These are phyloP conservation scores for Ophiostoma quercus DNA, from an alignment of 2,329 filamentous ascomycete genomes.

Conservation along the genomic window DNA sequence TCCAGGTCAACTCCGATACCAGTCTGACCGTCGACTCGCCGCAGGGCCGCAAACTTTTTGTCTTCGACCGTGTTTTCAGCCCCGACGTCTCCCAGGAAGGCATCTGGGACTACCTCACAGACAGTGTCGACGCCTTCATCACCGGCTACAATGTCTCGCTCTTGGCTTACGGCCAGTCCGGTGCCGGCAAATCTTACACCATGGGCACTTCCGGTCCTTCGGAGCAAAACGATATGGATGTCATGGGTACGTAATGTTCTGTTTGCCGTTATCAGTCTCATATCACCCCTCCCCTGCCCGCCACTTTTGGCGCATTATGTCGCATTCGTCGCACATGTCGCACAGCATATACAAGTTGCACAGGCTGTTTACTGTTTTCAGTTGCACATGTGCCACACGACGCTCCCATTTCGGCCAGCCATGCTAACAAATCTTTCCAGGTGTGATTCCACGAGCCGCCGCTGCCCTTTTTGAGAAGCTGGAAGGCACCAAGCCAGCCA, in stretches of 20 bases:
- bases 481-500: constrained; percentile 48
- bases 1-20: constrained; percentile 80
- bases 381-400: constrained; percentile 9
- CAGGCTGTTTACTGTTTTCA: not conserved
- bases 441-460: constrained; percentile 91
- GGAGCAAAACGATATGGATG: constrained; percentile 64
- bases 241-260: constrained; percentile 63
- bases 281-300: not conserved
- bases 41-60: constrained; percentile 88
- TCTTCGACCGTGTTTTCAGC: constrained; percentile 92
- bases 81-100: constrained; percentile 80
- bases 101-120: constrained; percentile 87
- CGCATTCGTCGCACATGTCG: not conserved
- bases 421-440: constrained; percentile 41
- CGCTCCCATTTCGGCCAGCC: not conserved
- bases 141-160: constrained; percentile 99
- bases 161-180: constrained; percentile 93
- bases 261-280: not conserved
- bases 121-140: constrained; percentile 83
- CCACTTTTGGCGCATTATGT: not conserved
- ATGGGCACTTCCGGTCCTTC: constrained; percentile 90
- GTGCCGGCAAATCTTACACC: constrained; percentile 95
- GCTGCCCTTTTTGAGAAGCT: constrained; percentile 83
- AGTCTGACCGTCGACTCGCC: constrained; percentile 84
- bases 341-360: not conserved